phyloP scores from a whole-genome alignment of 345 rosid species.

The Arabis alpina region DNA sequence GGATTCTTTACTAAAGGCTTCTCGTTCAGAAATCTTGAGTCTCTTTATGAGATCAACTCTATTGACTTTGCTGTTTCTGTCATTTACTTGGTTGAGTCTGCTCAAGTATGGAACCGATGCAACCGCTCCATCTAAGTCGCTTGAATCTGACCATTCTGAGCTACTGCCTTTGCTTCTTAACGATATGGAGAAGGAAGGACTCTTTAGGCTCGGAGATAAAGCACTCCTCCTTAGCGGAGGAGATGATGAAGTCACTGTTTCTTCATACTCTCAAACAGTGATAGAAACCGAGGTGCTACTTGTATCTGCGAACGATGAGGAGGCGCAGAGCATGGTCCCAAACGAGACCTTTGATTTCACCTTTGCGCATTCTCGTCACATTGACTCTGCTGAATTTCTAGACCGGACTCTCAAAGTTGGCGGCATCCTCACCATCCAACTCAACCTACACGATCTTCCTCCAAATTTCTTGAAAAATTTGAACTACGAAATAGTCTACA shows the following conservation, averaged over 20 bases:
- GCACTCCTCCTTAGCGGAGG: constrained; percentile 49
- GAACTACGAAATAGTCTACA: constrained; percentile 59
- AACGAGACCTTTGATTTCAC: constrained; percentile 53
- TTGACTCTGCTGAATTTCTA: constrained; percentile 49
- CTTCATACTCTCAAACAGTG: constrained; percentile 40
- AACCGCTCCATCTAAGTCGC: constrained; percentile 16
- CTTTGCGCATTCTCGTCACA: constrained; percentile 49
- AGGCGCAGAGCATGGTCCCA: constrained; percentile 46
- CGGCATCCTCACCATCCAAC: constrained; percentile 54
- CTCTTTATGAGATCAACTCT: constrained; percentile 48
- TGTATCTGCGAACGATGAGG: constrained; percentile 49
- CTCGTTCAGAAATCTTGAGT: constrained; percentile 44
- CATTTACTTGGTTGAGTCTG: constrained; percentile 45
- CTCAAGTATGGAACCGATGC: constrained; percentile 30
- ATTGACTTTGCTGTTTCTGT: constrained; percentile 51
- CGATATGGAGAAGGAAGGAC: constrained; percentile 66
- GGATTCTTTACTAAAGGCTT: constrained; percentile 49
- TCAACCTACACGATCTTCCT: constrained; percentile 39
- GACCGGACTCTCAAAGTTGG: constrained; percentile 66
- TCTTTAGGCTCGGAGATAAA: constrained; percentile 48
- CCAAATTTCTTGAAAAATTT: constrained; percentile 44
- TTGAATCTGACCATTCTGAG: constrained; percentile 29
- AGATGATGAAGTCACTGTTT: constrained; percentile 40
- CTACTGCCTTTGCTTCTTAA: constrained; percentile 48
- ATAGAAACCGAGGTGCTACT: constrained; percentile 43